Base-by-base conservation (phyloP, 495 filamentous ascomycete genomes). In the Penicillium subrubescens region DNA sequence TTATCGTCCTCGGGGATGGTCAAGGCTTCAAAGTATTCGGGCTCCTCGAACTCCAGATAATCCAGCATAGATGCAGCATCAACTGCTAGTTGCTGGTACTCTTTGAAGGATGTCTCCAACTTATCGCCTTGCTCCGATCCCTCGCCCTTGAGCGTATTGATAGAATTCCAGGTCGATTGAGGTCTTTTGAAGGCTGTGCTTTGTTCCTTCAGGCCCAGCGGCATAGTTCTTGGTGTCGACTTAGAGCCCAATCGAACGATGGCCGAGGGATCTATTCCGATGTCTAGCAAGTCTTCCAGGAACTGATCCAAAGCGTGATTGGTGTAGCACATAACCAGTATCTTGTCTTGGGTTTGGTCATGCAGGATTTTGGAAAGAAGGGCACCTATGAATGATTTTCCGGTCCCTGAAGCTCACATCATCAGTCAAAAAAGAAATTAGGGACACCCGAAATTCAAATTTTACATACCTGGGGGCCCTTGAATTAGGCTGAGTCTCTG, bases 161-260 rank as follows among this genome's bases (percentile, higher is more conserved):
- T 82, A 3, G 79, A 64, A 1, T 67, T 58, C 71, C 81, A 85
- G 0, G 74, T 69, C 2, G 70, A 57, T 17, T 53, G 59, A 5
- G 74, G 66, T 3, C 68, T 74, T 15, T 55, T 68, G 52, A 68
- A 76, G 17, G 46, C 48, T 51, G 57, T 55, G 2, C 46, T 60
- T 63, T 91, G 88, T 34, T 81, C 74, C 0, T 59, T 77, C 0
- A 91, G 66, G 4, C 62, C 72, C 1, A 92, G 75, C 0, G 69
- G 67, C 21, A 73, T 60, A 0, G 86, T 91, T 53, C 78, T 65
- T 0, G 63, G 8, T 0, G 83, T 88, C 15, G 80, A 87, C 67
- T 91, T 92, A 0, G 81, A 78, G 0, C 92, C 92, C 1, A 96
- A 75, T 5, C 92, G 83, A 0, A 94, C 83, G 54, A 94, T 89